Percentiles rank a stretch among this genome's conserved stretches.
Conservation (phyloP, 148 eudicot species). For the Nepenthes mirabilis region DNA sequence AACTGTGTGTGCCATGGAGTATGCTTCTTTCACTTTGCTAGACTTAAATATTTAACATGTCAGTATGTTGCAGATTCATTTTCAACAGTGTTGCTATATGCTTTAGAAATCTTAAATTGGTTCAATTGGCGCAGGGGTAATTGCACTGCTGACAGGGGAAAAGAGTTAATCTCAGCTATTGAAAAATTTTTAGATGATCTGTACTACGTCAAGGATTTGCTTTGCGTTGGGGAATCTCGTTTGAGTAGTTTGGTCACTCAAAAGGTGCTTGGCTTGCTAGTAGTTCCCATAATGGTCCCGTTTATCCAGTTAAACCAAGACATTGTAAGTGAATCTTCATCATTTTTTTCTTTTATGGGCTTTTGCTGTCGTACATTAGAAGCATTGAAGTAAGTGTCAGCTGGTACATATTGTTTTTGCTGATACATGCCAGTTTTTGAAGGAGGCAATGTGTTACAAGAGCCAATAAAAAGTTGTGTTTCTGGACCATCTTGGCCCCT, state of each 20-base stretch:
- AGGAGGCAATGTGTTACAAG: no score
- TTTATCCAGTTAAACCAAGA: slow-evolving; percentile 22
- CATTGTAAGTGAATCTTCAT: slow-evolving; percentile 22
- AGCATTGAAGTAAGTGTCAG: no score
- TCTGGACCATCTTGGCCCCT: no score
- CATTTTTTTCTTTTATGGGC: not conserved
- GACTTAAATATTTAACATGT: slow-evolving; percentile 2
- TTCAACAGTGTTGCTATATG: not conserved
- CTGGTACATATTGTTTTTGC: no score
- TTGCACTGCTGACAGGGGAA: slow-evolving; percentile 17
- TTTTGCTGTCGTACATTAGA: no score
- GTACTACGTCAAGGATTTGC: slow-evolving; percentile 37
- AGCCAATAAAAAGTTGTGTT: no score
- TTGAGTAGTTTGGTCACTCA: slow-evolving; percentile 23
- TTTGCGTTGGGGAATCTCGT: slow-evolving; percentile 25
- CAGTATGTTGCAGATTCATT: not conserved
- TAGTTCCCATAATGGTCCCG: slow-evolving; percentile 31
- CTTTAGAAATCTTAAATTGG: slow-evolving; percentile 3
- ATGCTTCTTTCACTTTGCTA: slow-evolving; percentile 1
- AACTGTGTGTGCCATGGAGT: slow-evolving; percentile 18
- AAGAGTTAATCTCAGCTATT: slow-evolving; percentile 13
- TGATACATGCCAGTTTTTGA: no score
- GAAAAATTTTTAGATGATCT: slow-evolving; percentile 37
- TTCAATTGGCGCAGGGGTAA: slow-evolving; percentile 22
- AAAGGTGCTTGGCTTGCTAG: slow-evolving; percentile 37